phyloP scores from a whole-genome alignment of 495 filamentous ascomycete species.

The Copromyces sp. region DNA sequence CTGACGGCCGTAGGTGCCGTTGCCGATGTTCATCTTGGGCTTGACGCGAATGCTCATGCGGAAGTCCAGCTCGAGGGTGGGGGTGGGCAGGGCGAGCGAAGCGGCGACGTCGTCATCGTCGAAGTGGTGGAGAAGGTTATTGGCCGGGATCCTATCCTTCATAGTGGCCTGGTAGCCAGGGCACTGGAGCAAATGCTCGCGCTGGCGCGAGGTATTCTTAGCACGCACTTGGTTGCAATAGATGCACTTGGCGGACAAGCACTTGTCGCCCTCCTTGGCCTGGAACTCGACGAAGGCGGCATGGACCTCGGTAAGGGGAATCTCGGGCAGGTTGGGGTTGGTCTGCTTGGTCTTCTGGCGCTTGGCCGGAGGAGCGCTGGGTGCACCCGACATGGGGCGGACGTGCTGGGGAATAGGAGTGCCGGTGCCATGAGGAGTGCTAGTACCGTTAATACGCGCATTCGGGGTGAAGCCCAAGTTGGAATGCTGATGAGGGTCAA shows the following conservation, averaged over 20 bases:
- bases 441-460: slow-evolving; percentile 19
- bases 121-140: slow-evolving; percentile 20
- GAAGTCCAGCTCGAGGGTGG: slow-evolving; percentile 19
- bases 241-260: slow-evolving; percentile 13
- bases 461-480: slow-evolving; percentile 20
- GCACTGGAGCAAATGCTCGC: slow-evolving; percentile 20
- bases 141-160: slow-evolving; percentile 20
- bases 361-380: slow-evolving; percentile 18
- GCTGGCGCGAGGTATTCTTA: slow-evolving; percentile 24
- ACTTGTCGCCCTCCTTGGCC: slow-evolving; percentile 22
- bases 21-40: slow-evolving; percentile 18
- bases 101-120: slow-evolving; percentile 21
- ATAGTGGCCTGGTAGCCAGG: slow-evolving; percentile 15
- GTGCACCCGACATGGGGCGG: slow-evolving; percentile 8
- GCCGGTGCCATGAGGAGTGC: slow-evolving; percentile 18
- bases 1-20: slow-evolving; percentile 7
- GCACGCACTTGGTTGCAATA: slow-evolving; percentile 21
- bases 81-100: slow-evolving; percentile 17
- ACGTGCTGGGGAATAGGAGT: slow-evolving; percentile 10
- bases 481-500: slow-evolving; percentile 1
- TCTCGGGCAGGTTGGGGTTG: slow-evolving; percentile 12
- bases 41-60: slow-evolving; percentile 22
- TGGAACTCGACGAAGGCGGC: slow-evolving; percentile 23
- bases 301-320: slow-evolving; percentile 19
- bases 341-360: slow-evolving; percentile 14